These are phyloP conservation scores for Ustilago loliicola DNA, from an alignment of 1,284 basidiomycete species.

Conservation along the genomic window DNA sequence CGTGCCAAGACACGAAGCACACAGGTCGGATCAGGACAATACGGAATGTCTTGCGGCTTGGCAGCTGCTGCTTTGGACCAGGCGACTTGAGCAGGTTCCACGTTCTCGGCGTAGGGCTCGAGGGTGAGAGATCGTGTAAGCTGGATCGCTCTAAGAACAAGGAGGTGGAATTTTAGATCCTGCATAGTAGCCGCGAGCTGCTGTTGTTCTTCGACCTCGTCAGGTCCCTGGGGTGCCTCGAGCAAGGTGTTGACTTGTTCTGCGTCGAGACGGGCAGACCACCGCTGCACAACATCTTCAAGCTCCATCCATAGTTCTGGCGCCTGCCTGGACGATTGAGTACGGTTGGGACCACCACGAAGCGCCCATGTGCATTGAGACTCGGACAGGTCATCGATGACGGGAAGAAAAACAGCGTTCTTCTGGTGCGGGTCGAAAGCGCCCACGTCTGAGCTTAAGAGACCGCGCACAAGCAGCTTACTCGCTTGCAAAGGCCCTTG, in stretches of 20 bases:
- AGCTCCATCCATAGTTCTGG: slow-evolving; percentile 33
- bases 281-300: slow-evolving; percentile 21
- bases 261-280: slow-evolving; percentile 15
- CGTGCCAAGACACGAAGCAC: slow-evolving; percentile 10
- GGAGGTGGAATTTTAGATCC: slow-evolving; percentile 9
- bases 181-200: slow-evolving; percentile 6
- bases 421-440: slow-evolving; percentile 30
- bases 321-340: slow-evolving; percentile 2
- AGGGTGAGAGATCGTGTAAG: slow-evolving; percentile 24
- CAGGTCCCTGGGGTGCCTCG: slow-evolving; percentile 15
- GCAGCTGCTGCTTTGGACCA: slow-evolving; percentile 14
- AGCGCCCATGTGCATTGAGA: slow-evolving; percentile 20
- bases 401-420: slow-evolving; percentile 25
- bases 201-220: slow-evolving; percentile 30
- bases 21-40: slow-evolving; percentile 5
- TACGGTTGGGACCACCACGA: not conserved
- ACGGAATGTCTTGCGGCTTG: not conserved
- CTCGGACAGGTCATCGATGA: slow-evolving; percentile 22
- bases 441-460: slow-evolving; percentile 18
- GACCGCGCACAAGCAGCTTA: slow-evolving; percentile 7
- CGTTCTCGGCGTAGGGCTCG: slow-evolving; percentile 30
- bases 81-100: slow-evolving; percentile 14
- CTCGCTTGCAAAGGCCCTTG: slow-evolving; percentile 20
- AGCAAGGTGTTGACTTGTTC: not conserved
- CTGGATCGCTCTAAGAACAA: slow-evolving; percentile 17